A percentile compares a stretch with the other conserved stretches of the same genome.
Evolutionary conservation across 2,329 filamentous ascomycete genomes (phyloP).

Genomic region (Magnaporthales sp.): DNA sequence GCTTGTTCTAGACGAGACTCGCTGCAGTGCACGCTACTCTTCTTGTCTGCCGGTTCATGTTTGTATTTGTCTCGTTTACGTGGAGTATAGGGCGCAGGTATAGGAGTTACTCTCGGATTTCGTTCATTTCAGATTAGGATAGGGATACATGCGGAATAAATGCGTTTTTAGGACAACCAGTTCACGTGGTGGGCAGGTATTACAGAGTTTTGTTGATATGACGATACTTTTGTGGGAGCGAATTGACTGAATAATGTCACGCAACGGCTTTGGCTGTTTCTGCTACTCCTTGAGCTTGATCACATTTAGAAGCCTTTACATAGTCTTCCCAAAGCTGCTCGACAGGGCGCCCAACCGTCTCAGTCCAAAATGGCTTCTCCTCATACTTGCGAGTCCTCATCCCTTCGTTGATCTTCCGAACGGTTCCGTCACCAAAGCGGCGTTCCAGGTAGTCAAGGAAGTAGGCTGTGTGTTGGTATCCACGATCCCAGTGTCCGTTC

Average conservation of each 20-base stretch:
- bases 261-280: not conserved
- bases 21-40: not conserved
- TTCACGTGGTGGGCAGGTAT: not conserved
- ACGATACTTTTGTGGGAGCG: not conserved
- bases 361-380: slow-evolving; percentile 57
- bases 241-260: not conserved
- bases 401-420: slow-evolving; percentile 58
- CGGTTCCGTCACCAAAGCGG: slow-evolving; percentile 49
- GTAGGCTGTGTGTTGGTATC: slow-evolving; percentile 86
- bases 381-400: slow-evolving; percentile 56
- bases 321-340: slow-evolving; percentile 71
- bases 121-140: not conserved
- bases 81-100: not conserved
- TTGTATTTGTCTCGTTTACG: slow-evolving; percentile 9
- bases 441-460: slow-evolving; percentile 81
- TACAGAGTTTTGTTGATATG: not conserved
- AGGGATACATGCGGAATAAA: not conserved
- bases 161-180: not conserved
- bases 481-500: slow-evolving; percentile 67
- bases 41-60: not conserved
- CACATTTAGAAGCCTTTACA: slow-evolving; percentile 15
- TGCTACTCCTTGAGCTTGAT: not conserved
- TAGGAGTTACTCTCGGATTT: not conserved
- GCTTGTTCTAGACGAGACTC: not conserved
- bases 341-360: slow-evolving; percentile 58